A percentile compares a stretch with the other conserved stretches of the same genome.
These are phyloP conservation scores for Pulveroboletus sp. DNA, from an alignment of 768 basidiomycete genomes.

Conservation along the genomic window DNA sequence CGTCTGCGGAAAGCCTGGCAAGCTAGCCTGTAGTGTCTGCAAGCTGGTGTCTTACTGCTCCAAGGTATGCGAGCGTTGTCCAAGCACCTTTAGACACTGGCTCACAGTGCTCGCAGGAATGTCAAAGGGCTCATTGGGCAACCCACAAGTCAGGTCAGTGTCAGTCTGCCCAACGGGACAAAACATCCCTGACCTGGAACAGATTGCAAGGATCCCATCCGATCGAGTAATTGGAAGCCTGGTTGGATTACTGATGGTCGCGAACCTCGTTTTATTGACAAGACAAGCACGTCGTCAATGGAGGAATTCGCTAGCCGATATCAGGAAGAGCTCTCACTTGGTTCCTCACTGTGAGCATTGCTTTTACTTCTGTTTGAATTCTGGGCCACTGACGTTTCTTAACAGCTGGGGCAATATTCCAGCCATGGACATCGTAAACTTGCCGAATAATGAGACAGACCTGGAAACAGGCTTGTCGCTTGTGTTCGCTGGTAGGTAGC, in stretches of 20 bases:
- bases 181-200: not conserved
- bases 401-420: slow-evolving; percentile 35
- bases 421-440: slow-evolving; percentile 33
- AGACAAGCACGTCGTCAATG: slow-evolving; percentile 1
- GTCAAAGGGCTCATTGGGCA: slow-evolving; percentile 41
- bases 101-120: slow-evolving; percentile 27
- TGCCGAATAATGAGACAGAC: slow-evolving; percentile 21
- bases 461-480: slow-evolving; percentile 20
- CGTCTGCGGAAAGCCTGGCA: slow-evolving; percentile 32
- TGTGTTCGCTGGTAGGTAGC: slow-evolving; percentile 22
- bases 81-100: not conserved
- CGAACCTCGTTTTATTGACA: slow-evolving; percentile 16
- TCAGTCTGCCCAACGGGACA: not conserved
- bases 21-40: slow-evolving; percentile 29
- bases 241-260: slow-evolving; percentile 23
- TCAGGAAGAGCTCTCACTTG: slow-evolving; percentile 26
- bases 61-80: slow-evolving; percentile 13
- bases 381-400: not conserved
- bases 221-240: slow-evolving; percentile 19
- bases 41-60: slow-evolving; percentile 46
- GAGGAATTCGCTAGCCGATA: slow-evolving; percentile 12
- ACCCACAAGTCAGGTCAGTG: slow-evolving; percentile 36
- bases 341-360: slow-evolving; percentile 23
- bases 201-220: slow-evolving; percentile 26
- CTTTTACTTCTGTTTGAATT: not conserved